Evolutionary conservation across 768 basidiomycete genomes (phyloP), one percentile per base, ranked within the genome.

Genomic region (Collybia sordida): DNA sequence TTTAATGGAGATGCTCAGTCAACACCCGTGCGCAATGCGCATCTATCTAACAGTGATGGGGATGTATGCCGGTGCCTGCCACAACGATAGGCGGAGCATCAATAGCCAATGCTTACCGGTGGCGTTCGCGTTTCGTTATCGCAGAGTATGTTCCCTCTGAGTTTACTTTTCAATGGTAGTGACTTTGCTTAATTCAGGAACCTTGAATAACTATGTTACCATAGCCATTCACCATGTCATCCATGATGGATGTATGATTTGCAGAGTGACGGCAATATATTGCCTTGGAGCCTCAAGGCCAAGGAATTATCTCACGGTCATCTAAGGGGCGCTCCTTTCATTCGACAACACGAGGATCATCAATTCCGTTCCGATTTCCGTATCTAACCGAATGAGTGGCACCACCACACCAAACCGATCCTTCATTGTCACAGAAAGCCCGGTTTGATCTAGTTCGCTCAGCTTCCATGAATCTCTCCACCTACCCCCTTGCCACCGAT

Each of bases 281-380:
- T 7, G 17, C 23, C 40, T 24, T 24, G 24, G 21, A 18, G 40
- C 17, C 22, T 22, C 23, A 42, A 22, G 27, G 6, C 42, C 24
- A 27, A 47, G 8, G 17, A 37, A 50, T 17, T 23, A 8, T 53
- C 39, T 23, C 51, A 53, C 45, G 45, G 31, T 52, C 52, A 50
- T 41, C 37, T 25, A 36, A 44, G 45, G 45, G 35, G 38, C 11
- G 12, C 23, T 31, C 18, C 6, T 44, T 45, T 37, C 37, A n/a
- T 49, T 25, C 22, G 23, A 18, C 24, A 57, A 59, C 67, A 66
- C 50, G 67, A 71, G 66, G 67, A 41, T 42, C 45, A 44, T 31
- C 56, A 53, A 23, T 43, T 53, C 55, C 68, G 69, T 59, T 61
- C 71, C 71, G 71, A 47, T 48, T 45, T 52, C 65, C 66, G 64